These are phyloP conservation scores for Chaetomium sp. DNA, from an alignment of 2,329 filamentous ascomycete species.

Conservation along the genomic window DNA sequence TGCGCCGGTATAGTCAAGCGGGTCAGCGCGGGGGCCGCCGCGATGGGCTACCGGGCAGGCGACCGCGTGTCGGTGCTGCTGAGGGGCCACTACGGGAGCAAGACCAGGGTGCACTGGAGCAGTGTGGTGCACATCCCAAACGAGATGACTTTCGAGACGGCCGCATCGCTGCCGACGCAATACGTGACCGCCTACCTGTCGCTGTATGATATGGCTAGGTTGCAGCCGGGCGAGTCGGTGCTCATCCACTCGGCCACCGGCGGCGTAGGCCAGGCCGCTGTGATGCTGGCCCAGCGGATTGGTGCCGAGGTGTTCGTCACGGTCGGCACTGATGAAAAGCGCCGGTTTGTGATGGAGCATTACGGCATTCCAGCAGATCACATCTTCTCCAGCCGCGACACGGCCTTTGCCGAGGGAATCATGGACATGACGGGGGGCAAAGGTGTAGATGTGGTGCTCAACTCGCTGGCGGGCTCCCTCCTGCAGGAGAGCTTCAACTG, in stretches of 20 bases:
- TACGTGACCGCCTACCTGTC: constrained; percentile 37
- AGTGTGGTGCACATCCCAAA: constrained; percentile 39
- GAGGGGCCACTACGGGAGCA: constrained; percentile 30
- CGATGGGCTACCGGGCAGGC: constrained; percentile 28
- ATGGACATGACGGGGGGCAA: constrained; percentile 36
- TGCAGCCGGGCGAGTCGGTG: constrained; percentile 31
- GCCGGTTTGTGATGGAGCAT: constrained; percentile 37
- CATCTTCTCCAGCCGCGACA: constrained; percentile 43
- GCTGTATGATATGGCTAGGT: constrained; percentile 33
- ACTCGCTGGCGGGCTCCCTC: constrained; percentile 45
- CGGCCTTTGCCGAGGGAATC: constrained; percentile 40
- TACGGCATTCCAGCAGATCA: constrained; percentile 38
- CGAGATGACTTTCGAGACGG: constrained; percentile 41
- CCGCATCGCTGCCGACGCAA: constrained; percentile 42
- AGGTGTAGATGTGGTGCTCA: constrained; percentile 46
- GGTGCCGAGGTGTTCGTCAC: constrained; percentile 43
- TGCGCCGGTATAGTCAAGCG: constrained; percentile 34
- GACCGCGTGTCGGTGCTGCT: constrained; percentile 33
- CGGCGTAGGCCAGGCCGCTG: constrained; percentile 41
- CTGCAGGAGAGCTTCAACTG: constrained; percentile 49
- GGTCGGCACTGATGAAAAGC: constrained; percentile 43
- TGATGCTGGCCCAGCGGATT: constrained; percentile 38
- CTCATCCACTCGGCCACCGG: constrained; percentile 43
- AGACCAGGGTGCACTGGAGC: constrained; percentile 29
- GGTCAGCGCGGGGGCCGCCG: constrained; percentile 24